These are phyloP conservation scores for Crucibulum laeve DNA, from an alignment of 768 basidiomycete genomes.

Conservation along the genomic window DNA sequence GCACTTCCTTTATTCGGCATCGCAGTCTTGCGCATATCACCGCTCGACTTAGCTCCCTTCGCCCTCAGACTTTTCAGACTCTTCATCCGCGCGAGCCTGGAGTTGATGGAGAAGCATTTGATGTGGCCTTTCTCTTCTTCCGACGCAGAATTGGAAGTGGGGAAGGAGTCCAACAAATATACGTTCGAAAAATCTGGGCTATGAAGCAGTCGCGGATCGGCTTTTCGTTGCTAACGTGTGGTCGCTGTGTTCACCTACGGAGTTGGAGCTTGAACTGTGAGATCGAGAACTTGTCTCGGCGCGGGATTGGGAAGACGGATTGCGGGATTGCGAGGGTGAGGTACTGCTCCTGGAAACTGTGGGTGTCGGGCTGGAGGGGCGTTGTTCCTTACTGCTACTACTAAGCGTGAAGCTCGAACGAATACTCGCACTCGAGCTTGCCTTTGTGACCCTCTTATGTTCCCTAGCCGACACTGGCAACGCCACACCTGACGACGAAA, in stretches of 20 bases:
- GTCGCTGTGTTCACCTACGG: not conserved
- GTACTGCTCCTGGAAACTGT: not conserved
- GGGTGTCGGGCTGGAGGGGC: constrained; percentile 6
- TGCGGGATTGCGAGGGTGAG: not conserved
- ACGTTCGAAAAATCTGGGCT: too few species aligned
- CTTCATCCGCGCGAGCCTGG: not conserved
- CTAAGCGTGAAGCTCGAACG: not conserved
- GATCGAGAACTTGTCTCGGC: not conserved
- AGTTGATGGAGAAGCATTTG: not conserved
- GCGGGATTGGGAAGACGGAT: too few species aligned
- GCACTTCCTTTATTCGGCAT: too few species aligned
- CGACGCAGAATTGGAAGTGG: not conserved
- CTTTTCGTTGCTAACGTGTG: too few species aligned
- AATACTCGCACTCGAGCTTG: not conserved
- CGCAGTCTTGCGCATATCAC: too few species aligned
- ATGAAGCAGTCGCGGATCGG: too few species aligned
- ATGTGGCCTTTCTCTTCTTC: not conserved
- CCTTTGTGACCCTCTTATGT: constrained; percentile 11
- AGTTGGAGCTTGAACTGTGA: not conserved
- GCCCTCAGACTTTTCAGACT: not conserved
- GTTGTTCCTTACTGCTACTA: constrained; percentile 6
- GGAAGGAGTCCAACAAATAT: too few species aligned
- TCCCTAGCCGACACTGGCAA: constrained; percentile 36
- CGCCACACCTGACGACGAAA: constrained; percentile 27
- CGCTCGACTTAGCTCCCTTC: too few species aligned